phyloP scores from a whole-genome alignment of 2,329 filamentous ascomycete species.

The Beauveria bassiana region DNA sequence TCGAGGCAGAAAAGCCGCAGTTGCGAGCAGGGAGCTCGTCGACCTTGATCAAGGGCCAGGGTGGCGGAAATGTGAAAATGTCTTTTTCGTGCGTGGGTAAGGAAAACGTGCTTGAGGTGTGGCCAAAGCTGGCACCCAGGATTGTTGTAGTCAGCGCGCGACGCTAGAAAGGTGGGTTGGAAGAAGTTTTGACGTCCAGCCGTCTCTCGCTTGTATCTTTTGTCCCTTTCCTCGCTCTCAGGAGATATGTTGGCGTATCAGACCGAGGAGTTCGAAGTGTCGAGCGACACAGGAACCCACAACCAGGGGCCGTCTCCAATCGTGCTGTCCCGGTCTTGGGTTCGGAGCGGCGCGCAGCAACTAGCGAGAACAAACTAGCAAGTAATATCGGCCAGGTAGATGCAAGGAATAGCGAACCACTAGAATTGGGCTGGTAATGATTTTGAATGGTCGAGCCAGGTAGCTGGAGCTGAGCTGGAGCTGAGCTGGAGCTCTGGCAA shows the following conservation, averaged over 20 bases:
- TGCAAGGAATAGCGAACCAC: background rate
- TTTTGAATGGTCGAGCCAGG: conserved; percentile 6
- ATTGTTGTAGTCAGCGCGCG: conserved; percentile 3
- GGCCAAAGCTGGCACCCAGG: conserved; percentile 3
- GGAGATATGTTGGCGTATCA: background rate
- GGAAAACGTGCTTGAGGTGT: background rate
- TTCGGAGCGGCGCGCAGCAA: background rate
- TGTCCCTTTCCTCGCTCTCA: background rate
- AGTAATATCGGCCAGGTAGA: background rate
- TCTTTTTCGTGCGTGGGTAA: conserved; percentile 4
- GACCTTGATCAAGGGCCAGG: background rate
- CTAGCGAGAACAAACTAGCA: background rate
- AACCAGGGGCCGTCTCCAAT: background rate
- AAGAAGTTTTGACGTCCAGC: conserved; percentile 1
- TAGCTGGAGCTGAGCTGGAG: background rate
- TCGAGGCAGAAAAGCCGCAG: background rate
- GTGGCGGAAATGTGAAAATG: background rate
- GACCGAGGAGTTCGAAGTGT: background rate
- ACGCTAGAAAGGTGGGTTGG: conserved; percentile 7
- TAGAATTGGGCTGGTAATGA: background rate
- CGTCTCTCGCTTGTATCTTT: background rate
- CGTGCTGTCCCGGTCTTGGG: background rate
- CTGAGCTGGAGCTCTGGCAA: background rate
- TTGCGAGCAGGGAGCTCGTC: background rate
- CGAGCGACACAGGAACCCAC: background rate